Percentiles rank a stretch among this genome's conserved stretches.
Evolutionary conservation across 2,329 filamentous ascomycete genomes (phyloP).

Genomic region (Penicillium decumbens): DNA sequence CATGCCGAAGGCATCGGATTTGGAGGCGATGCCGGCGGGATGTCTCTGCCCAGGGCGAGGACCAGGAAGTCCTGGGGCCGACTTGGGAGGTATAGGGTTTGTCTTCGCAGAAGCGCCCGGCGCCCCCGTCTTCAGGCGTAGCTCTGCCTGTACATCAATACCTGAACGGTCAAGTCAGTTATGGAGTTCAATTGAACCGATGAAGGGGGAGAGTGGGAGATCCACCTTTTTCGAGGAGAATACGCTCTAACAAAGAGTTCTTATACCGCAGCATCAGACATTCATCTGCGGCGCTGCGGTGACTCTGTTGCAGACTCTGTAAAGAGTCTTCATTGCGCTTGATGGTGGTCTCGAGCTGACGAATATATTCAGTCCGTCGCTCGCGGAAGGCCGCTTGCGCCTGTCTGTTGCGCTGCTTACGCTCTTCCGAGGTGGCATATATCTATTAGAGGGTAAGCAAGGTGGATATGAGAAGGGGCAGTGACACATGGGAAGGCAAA

Average conservation of each 20-base stretch:
- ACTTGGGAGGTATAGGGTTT: constrained; percentile 64
- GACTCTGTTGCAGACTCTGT: constrained; percentile 86
- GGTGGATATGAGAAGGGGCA: constrained; percentile 7
- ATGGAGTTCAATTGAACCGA: neutral
- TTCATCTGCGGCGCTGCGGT: constrained; percentile 90
- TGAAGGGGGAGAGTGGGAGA: neutral
- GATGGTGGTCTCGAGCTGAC: constrained; percentile 95
- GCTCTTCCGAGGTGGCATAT: constrained; percentile 96
- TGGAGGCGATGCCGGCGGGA: constrained; percentile 69
- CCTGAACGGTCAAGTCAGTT: constrained; percentile 48
- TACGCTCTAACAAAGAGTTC: constrained; percentile 91
- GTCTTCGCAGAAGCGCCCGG: constrained; percentile 63
- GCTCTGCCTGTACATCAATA: constrained; percentile 94
- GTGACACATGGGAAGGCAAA: constrained; percentile 1
- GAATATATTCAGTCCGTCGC: constrained; percentile 96
- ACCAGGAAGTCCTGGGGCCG: constrained; percentile 73
- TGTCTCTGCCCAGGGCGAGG: constrained; percentile 68
- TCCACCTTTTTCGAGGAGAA: constrained; percentile 88
- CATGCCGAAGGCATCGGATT: constrained; percentile 48
- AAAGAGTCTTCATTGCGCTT: constrained; percentile 94
- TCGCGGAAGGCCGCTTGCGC: constrained; percentile 97
- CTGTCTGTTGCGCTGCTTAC: constrained; percentile 95
- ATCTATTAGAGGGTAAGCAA: constrained; percentile 56
- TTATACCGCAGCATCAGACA: constrained; percentile 98
- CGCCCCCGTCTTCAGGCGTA: constrained; percentile 86